phyloP scores from a whole-genome alignment of 371 early-diverging fungal species.

The Zopfochytrium polystomum region DNA sequence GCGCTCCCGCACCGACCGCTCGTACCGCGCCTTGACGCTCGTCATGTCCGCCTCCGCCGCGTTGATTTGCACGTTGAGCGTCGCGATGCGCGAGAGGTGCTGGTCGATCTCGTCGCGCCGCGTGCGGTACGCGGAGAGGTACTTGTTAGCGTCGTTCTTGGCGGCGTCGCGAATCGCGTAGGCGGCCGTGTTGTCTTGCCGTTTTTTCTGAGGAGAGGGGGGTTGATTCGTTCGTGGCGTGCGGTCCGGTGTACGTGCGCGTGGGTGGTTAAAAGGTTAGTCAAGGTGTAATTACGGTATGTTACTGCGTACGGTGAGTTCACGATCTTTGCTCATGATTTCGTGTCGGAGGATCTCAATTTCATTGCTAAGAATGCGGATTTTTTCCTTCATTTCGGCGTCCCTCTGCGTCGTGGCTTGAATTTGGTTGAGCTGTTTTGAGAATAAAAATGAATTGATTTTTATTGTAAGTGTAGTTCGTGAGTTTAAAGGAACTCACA shows the following conservation, averaged over 20 bases:
- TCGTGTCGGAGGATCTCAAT: slow-evolving; percentile 57
- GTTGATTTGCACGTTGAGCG: slow-evolving; percentile 48
- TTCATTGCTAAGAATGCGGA: slow-evolving; percentile 53
- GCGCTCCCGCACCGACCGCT: slow-evolving; percentile 40
- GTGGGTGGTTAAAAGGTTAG: slow-evolving; percentile 5
- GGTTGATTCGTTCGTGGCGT: neutral
- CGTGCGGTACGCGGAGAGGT: slow-evolving; percentile 44
- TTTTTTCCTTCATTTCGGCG: slow-evolving; percentile 60
- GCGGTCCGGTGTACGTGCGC: too few relatives aligned
- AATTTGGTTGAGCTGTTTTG: slow-evolving; percentile 53
- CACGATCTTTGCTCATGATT: slow-evolving; percentile 50
- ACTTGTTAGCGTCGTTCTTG: slow-evolving; percentile 56
- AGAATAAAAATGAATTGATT: slow-evolving; percentile 1
- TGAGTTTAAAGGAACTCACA: slow-evolving; percentile 31
- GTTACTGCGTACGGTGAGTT: slow-evolving; percentile 40
- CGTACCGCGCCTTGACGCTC: slow-evolving; percentile 40
- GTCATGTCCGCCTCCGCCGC: slow-evolving; percentile 49
- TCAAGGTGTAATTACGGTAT: neutral
- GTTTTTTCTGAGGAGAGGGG: slow-evolving; percentile 34
- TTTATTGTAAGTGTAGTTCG: too few relatives aligned
- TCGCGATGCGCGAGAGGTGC: slow-evolving; percentile 51
- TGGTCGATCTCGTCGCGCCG: slow-evolving; percentile 54
- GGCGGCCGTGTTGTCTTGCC: slow-evolving; percentile 52
- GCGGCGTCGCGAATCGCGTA: slow-evolving; percentile 50
- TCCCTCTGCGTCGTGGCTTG: slow-evolving; percentile 50